Base-by-base conservation (phyloP, 108 stramenopile species). In the Schizochytrium sp. region DNA sequence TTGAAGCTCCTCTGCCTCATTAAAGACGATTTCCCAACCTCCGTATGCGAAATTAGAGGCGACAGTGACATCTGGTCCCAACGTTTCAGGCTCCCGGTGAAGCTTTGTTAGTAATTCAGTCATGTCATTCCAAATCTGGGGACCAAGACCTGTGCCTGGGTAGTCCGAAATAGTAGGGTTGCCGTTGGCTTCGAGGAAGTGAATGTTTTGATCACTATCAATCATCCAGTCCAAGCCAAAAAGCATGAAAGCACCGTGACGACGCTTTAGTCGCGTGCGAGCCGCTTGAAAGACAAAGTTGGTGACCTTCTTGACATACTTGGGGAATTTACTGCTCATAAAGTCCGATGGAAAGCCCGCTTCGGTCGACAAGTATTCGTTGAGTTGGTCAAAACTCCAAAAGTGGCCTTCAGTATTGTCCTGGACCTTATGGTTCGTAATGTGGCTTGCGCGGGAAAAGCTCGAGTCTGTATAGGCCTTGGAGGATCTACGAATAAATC, bases 101-200 rank as follows among this genome's bases (percentile, higher is more conserved):
- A 83, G 45, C 76, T 17, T 40, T 47, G 76, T 83, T 10, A 83
- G 19, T 5, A 83, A 53, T 53, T 83, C 76, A 13, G 76, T 55
- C 76, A 83, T 83, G 10, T 49, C 47, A 28, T 83, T 83, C 76
- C 76, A 83, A 2, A 83, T 83, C 50, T 46, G 15, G 47, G 76
- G 76, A 7, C 76, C 76, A 13, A 83, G 47, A 28, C 47, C 47
- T 10, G 76, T 83, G 47, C 50, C 50, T n/a, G 47, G 50, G 40
- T 83, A 83, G 47, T 83, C 53, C 12, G 47, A 55, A 55, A 83
- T 83, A 2, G 76, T 83, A 5, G 76, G 76, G 40, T 83, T 83
- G 45, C 76, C 76, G 76, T 83, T 83, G 53, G 76, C 76, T 28
- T 83, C 76, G 15, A 83, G 76, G 55, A 83, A 83, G 76, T 83